phyloP scores from a whole-genome alignment of 805 yeast species.

The Metschnikowia amazonensis region DNA sequence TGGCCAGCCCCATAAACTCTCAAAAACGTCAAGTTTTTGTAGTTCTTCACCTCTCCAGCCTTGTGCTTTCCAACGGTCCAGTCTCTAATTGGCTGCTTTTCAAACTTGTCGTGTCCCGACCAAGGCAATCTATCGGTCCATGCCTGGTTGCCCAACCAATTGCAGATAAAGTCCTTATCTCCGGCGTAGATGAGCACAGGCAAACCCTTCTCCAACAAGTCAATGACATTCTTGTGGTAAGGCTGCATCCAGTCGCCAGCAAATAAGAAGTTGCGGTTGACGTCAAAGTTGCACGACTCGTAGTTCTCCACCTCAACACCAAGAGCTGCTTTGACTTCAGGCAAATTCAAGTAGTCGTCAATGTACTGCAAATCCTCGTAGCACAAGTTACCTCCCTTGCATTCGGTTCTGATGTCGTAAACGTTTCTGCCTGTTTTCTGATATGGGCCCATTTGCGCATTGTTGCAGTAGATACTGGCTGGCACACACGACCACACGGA shows the following conservation, averaged over 20 bases:
- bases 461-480: conserved; percentile 86
- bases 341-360: conserved; percentile 73
- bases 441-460: conserved; percentile 60
- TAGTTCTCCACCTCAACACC: conserved; percentile 87
- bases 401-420: conserved; percentile 79
- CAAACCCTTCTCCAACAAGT: conserved; percentile 55
- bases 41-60: conserved; percentile 71
- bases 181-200: conserved; percentile 93
- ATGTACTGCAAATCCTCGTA: conserved; percentile 75
- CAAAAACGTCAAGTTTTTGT: conserved; percentile 70
- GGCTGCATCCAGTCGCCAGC: conserved; percentile 94
- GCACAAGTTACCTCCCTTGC: conserved; percentile 69
- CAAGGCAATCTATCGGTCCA: conserved; percentile 55
- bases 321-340: conserved; percentile 70
- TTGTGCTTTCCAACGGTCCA: conserved; percentile 39
- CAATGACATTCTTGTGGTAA: conserved; percentile 69
- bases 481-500: conserved; percentile 86
- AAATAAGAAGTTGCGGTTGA: conserved; percentile 74
- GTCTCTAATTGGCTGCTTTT: conserved; percentile 35
- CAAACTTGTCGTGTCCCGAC: conserved; percentile 38
- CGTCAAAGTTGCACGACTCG: conserved; percentile 71
- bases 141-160: conserved; percentile 87
- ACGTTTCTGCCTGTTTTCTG: conserved; percentile 78
- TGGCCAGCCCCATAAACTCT: conserved; percentile 90
- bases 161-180: conserved; percentile 88